Percentiles rank a stretch among this genome's conserved stretches.
phyloP scores from a whole-genome alignment of 345 rosid genomes.

The Conringia planisiliqua region DNA sequence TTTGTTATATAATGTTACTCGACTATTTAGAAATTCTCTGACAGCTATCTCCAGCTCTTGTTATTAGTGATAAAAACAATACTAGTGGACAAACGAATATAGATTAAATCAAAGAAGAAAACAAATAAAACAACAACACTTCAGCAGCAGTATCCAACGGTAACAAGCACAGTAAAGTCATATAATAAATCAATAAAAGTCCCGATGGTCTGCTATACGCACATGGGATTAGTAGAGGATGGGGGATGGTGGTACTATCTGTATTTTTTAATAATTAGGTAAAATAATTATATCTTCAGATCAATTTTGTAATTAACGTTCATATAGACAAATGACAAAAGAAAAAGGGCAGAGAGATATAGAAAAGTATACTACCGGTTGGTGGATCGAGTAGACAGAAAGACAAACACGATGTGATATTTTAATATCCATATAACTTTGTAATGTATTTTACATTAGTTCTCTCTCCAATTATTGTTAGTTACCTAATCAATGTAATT shows the following conservation, averaged over 20 bases:
- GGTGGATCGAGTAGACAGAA: slow-evolving; percentile 22
- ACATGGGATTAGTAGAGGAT: slow-evolving; percentile 5
- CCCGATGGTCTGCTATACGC: neutral
- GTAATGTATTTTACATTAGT: neutral
- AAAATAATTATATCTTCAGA: neutral
- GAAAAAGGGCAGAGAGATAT: too few relatives aligned
- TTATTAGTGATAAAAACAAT: neutral
- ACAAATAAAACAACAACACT: neutral
- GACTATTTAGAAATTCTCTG: neutral
- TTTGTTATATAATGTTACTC: neutral
- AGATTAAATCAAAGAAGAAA: neutral
- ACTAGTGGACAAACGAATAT: neutral
- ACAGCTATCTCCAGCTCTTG: slow-evolving; percentile 28
- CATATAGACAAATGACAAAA: neutral
- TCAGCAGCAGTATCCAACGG: slow-evolving; percentile 8
- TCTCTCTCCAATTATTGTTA: neutral
- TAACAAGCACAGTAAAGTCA: neutral
- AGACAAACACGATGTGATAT: neutral
- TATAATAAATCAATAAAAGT: neutral
- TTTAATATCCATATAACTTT: neutral
- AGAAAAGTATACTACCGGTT: neutral
- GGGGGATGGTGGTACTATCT: neutral
- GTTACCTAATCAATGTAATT: neutral
- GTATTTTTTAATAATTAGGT: neutral
- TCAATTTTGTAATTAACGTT: neutral